These are phyloP conservation scores for Forsythia suspensa DNA, from an alignment of 257 asterid species.

Conservation along the genomic window DNA sequence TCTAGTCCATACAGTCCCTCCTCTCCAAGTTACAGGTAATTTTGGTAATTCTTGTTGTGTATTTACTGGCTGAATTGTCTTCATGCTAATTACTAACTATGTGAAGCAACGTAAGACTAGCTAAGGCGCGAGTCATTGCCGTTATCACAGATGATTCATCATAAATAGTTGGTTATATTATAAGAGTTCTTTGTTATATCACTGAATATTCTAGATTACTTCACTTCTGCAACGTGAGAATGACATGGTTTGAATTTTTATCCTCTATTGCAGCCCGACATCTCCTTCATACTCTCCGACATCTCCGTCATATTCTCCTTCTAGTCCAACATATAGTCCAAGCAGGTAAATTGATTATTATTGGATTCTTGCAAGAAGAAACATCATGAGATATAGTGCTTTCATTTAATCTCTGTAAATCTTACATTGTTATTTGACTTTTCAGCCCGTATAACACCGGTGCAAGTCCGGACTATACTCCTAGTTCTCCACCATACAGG, in stretches of 20 bases:
- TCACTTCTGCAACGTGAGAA: not conserved
- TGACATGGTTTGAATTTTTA: constrained; percentile 16
- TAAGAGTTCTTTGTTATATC: constrained; percentile 11
- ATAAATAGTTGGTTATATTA: not conserved
- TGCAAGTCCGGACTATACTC: constrained; percentile 77
- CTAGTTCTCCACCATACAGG: constrained; percentile 95
- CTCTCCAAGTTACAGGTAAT: constrained; percentile 94
- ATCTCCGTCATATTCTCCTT: constrained; percentile 91
- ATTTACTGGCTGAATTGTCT: not conserved
- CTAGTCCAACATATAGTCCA: constrained; percentile 94
- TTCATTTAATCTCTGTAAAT: constrained; percentile 12
- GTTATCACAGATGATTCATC: constrained; percentile 6
- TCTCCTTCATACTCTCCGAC: constrained; percentile 95
- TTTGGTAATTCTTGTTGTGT: constrained; percentile 5
- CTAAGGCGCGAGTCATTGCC: not conserved
- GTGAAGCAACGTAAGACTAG: not conserved
- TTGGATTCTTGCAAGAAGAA: not conserved
- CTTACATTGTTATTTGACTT: constrained; percentile 4
- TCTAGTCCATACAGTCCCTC: constrained; percentile 96
- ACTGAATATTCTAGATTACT: not conserved
- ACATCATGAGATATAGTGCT: not conserved
- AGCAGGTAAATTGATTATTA: constrained; percentile 64
- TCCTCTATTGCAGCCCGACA: constrained; percentile 78
- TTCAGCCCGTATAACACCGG: constrained; percentile 74
- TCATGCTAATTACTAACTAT: not conserved